Conservation (phyloP, 2,329 filamentous ascomycete genomes). For the Nannizziopsis arthrosporioides region DNA sequence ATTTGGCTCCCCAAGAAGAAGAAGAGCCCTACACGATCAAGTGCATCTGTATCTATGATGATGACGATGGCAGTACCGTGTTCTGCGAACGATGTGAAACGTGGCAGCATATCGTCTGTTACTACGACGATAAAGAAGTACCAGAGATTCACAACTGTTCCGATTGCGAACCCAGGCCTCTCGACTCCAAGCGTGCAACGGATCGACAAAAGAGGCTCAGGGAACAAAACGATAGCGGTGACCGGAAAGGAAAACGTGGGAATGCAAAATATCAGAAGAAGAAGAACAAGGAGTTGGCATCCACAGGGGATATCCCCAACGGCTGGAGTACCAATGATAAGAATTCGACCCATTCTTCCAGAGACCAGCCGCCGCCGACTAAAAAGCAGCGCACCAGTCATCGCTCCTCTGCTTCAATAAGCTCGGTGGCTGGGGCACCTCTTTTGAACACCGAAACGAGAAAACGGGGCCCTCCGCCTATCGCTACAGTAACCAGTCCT, state of each 20-base stretch:
- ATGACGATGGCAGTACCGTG: conserved; percentile 96
- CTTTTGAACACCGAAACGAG: conserved; percentile 51
- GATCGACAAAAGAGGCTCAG: conserved; percentile 57
- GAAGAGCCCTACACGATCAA: conserved; percentile 70
- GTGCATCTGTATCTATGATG: conserved; percentile 86
- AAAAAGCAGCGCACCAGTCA: conserved; percentile 79
- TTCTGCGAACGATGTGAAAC: conserved; percentile 92
- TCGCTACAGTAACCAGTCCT: conserved; percentile 57
- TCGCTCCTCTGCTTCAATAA: conserved; percentile 63
- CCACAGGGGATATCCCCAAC: conserved; percentile 50
- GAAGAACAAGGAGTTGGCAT: conserved; percentile 55
- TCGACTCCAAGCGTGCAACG: conserved; percentile 64
- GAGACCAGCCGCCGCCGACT: conserved; percentile 48
- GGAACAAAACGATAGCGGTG: conserved; percentile 46
- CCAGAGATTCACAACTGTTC: conserved; percentile 74
- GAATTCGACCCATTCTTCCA: conserved; percentile 43
- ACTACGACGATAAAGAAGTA: conserved; percentile 68
- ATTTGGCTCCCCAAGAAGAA: conserved; percentile 32
- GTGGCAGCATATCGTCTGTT: conserved; percentile 97
- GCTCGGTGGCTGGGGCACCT: conserved; percentile 52
- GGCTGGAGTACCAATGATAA: conserved; percentile 49
- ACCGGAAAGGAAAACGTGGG: conserved; percentile 63
- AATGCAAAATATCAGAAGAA: conserved; percentile 78
- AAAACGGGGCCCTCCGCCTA: conserved; percentile 50
- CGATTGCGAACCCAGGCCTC: conserved; percentile 67